phyloP scores from a whole-genome alignment of 2,329 filamentous ascomycete species.

The Phaeosphaeriaceae sp. region DNA sequence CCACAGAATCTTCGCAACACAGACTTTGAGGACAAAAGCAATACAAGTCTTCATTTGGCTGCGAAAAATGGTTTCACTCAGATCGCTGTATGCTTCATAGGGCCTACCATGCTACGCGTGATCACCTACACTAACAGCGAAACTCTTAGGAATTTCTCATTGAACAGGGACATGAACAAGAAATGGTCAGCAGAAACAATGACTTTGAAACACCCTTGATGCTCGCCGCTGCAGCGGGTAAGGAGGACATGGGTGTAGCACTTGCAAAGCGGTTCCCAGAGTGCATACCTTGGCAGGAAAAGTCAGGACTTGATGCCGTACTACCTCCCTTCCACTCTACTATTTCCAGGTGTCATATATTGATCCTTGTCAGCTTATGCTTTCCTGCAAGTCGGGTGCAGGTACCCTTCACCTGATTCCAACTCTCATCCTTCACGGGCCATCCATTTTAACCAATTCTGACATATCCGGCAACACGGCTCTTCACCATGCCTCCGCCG shows the following conservation, averaged over 20 bases:
- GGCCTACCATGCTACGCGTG: background rate
- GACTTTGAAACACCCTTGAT: constrained; percentile 81
- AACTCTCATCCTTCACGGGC: constrained; percentile 41
- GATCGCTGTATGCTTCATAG: constrained; percentile 60
- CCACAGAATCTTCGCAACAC: constrained; percentile 78
- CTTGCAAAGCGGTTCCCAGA: constrained; percentile 69
- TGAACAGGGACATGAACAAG: constrained; percentile 75
- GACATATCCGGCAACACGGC: constrained; percentile 84
- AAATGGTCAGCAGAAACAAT: constrained; percentile 77
- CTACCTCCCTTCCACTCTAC: constrained; percentile 8
- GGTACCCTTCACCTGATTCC: constrained; percentile 54
- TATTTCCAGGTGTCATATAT: constrained; percentile 5
- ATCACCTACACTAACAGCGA: too few relatives aligned
- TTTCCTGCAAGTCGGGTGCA: constrained; percentile 45
- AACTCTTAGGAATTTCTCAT: constrained; percentile 65
- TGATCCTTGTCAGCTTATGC: constrained; percentile 44
- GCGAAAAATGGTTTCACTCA: constrained; percentile 73
- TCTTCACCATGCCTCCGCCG: constrained; percentile 83
- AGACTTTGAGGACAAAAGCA: constrained; percentile 75
- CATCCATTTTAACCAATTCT: constrained; percentile 40
- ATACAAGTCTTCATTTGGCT: constrained; percentile 84
- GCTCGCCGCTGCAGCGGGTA: constrained; percentile 72
- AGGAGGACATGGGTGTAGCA: constrained; percentile 75
- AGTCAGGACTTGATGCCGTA: constrained; percentile 73
- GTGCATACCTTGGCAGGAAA: constrained; percentile 70